These are phyloP conservation scores for Blakeslea trispora DNA, from an alignment of 371 early-diverging fungal genomes.

Conservation along the genomic window DNA sequence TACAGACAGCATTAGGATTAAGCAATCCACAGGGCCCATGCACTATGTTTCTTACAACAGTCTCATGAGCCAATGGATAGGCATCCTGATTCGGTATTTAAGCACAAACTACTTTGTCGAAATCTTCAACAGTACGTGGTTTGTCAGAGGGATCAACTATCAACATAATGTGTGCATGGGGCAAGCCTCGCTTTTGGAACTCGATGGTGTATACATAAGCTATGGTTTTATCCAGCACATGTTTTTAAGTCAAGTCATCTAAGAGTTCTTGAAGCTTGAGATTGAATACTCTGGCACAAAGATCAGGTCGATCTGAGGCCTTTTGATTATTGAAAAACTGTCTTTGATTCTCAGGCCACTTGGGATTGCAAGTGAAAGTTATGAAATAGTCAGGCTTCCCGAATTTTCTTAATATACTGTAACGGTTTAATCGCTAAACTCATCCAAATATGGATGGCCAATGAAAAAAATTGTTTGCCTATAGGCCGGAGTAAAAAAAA, in stretches of 20 bases:
- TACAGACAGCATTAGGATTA: slow-evolving; percentile 23
- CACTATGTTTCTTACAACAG: slow-evolving; percentile 31
- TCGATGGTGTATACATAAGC: slow-evolving; percentile 19
- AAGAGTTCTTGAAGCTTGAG: slow-evolving; percentile 27
- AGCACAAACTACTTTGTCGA: slow-evolving; percentile 1
- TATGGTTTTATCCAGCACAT: slow-evolving; percentile 16
- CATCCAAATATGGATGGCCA: too few species aligned
- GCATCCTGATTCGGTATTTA: slow-evolving; percentile 8
- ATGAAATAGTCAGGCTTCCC: slow-evolving; percentile 36
- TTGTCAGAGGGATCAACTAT: neutral
- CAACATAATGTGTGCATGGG: slow-evolving; percentile 10
- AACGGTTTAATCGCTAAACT: too few species aligned
- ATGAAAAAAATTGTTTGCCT: too few species aligned
- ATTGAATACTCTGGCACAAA: slow-evolving; percentile 24
- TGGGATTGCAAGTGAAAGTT: slow-evolving; percentile 41
- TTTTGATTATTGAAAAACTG: slow-evolving; percentile 14
- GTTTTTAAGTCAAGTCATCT: slow-evolving; percentile 23
- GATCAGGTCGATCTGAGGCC: slow-evolving; percentile 22
- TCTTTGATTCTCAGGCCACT: slow-evolving; percentile 29
- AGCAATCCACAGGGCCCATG: slow-evolving; percentile 36
- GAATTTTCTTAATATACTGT: slow-evolving; percentile 23
- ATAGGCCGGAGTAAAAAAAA: too few species aligned
- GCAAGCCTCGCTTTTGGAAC: slow-evolving; percentile 36
- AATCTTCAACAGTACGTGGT: neutral
- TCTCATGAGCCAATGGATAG: slow-evolving; percentile 28